Base-by-base conservation (phyloP, 108 stramenopile species). In the Cyclotella distinguenda region DNA sequence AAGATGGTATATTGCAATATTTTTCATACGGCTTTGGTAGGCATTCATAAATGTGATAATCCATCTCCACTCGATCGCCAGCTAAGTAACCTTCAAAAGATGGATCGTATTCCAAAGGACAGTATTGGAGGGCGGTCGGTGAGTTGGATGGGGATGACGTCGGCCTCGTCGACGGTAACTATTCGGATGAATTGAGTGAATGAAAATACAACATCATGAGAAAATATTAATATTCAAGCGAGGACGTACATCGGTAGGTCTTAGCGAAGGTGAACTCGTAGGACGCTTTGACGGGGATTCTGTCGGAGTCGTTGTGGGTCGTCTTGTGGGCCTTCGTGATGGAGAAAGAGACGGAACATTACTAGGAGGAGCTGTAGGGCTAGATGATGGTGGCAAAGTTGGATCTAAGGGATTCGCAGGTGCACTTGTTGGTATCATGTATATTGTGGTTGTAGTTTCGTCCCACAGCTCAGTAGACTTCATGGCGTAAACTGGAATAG, bases 391-490 rank as follows among this genome's bases (percentile, higher is more conserved):
- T 10, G 21, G 10, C 1, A 16, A 2, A 4, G 40, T 5, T 16
- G 40, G 40, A 42, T 42, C 16, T 42, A 42, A 16, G 13, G 40
- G 4, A 16, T 16, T 42, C 2, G 13, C 1, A 2, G 40, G 5
- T 16, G 5, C n/a, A 16, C 2, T 42, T 16, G 40, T 16, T 42
- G 5, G n/a, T 16, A 13, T 16, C 1, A 5, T 5, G 13, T 13
- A 42, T 42, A 16, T 42, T 42, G 40, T 42, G 16, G 40, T 42
- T 13, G 50, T 52, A 12, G 50, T 31, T 31, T 52, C 50, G 28
- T 52, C 50, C 50, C 50, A 52, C 26, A 8, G 31, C 28, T 52
- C 50, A 16, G 50, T 52, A 52, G 50, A 31, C 30, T 32, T 52
- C 50, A 52, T 52, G 7, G 50, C 50, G 21, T 52, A n/a, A n/a